Evolutionary conservation across 78 protist species (phyloP).

Genomic region (Dictyostelium firmibasis): DNA sequence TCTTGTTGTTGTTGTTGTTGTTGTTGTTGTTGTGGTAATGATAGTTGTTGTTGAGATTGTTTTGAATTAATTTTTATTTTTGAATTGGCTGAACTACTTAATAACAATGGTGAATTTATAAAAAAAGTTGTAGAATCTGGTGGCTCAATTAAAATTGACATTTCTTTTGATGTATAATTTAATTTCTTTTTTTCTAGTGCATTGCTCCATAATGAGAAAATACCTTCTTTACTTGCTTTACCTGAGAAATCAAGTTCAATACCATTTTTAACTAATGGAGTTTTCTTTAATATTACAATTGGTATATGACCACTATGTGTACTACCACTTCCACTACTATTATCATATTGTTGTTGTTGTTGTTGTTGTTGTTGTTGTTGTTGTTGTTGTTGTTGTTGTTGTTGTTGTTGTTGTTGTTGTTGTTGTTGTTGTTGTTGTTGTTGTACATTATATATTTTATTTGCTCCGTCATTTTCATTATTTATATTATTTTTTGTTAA

Average conservation of each 20-base stretch:
- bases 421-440: not conserved
- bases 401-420: not conserved
- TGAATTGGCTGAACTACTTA: not conserved
- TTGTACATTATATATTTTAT: not conserved
- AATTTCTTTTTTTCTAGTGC: constrained; percentile 45
- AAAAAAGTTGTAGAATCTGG: not conserved
- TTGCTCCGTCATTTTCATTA: not conserved
- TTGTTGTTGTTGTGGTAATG: too few relatives aligned
- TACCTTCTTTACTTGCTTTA: constrained; percentile 60
- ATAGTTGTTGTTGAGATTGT: not conserved
- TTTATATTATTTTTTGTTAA: not conserved
- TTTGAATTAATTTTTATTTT: not conserved
- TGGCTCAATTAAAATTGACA: constrained; percentile 23
- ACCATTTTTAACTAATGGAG: constrained; percentile 59
- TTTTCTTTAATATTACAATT: not conserved
- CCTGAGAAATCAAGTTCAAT: constrained; percentile 42
- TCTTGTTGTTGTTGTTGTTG: not conserved
- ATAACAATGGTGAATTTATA: not conserved
- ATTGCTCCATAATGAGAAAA: constrained; percentile 47
- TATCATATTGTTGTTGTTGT: not conserved
- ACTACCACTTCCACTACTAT: not conserved
- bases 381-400: not conserved
- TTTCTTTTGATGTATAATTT: constrained; percentile 2
- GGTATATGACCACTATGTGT: not conserved
- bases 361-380: not conserved